A percentile compares a stretch with the other conserved stretches of the same genome.
These are phyloP conservation scores for Populus deltoides DNA, from an alignment of 345 rosid genomes.

Conservation along the genomic window DNA sequence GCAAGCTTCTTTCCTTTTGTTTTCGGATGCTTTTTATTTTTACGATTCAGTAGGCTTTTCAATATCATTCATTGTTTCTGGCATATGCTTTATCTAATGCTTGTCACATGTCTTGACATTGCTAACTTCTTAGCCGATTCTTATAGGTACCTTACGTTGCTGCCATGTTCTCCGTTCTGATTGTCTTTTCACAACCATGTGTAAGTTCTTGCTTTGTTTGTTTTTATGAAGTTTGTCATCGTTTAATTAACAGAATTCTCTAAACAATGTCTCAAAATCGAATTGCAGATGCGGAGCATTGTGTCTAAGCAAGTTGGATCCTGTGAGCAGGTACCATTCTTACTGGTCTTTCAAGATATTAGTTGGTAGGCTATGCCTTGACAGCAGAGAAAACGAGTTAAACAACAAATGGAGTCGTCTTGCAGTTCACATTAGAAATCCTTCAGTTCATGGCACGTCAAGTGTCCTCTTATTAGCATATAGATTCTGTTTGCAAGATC, in stretches of 20 bases:
- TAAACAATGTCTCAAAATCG: neutral
- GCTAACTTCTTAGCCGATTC: constrained; percentile 20
- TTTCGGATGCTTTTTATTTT: neutral
- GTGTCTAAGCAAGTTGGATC: constrained; percentile 85
- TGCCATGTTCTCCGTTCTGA: constrained; percentile 55
- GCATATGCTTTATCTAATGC: neutral
- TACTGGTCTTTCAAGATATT: neutral
- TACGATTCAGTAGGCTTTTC: neutral
- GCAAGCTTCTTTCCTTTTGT: neutral
- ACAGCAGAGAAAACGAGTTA: neutral
- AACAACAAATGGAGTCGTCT: neutral
- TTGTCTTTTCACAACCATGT: constrained; percentile 66
- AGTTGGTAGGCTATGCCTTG: neutral
- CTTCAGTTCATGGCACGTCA: neutral
- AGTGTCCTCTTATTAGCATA: neutral
- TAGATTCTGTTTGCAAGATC: neutral
- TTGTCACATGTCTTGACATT: neutral
- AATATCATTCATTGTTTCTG: neutral
- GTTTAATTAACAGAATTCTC: neutral
- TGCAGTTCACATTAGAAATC: neutral
- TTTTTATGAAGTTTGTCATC: neutral
- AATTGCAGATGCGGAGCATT: constrained; percentile 71
- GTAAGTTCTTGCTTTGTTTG: constrained; percentile 45
- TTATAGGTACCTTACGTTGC: constrained; percentile 82
- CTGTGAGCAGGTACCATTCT: constrained; percentile 59